phyloP scores from a whole-genome alignment of 306 rosid species.

The Vicia sativa region DNA sequence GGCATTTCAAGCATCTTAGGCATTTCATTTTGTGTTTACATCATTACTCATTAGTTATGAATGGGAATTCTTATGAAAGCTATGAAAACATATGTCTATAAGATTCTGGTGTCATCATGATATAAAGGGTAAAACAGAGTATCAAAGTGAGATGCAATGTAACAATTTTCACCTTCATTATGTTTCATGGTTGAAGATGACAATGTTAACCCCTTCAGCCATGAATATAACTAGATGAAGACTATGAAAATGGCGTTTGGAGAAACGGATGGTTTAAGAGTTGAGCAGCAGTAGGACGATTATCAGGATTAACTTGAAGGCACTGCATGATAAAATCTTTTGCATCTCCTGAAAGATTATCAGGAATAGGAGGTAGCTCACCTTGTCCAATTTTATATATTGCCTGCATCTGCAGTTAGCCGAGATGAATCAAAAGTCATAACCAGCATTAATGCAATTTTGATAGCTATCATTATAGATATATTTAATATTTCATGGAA shows the following conservation, averaged over 20 bases:
- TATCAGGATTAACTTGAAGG: constrained; percentile 65
- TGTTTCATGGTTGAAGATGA: constrained; percentile 31
- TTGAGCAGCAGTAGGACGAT: constrained; percentile 72
- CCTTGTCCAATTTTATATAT: constrained; percentile 85
- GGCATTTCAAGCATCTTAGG: constrained; percentile 19
- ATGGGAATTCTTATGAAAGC: constrained; percentile 10
- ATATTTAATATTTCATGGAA: constrained; percentile 5
- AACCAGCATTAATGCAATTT: constrained; percentile 32
- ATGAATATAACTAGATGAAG: constrained; percentile 59
- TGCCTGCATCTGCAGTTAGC: constrained; percentile 74
- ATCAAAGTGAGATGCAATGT: constrained; percentile 21
- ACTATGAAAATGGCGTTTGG: constrained; percentile 53
- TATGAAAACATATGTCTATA: constrained; percentile 14
- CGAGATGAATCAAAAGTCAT: constrained; percentile 28
- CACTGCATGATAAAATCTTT: constrained; percentile 71
- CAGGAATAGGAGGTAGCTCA: constrained; percentile 66
- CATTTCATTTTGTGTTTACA: constrained; percentile 9
- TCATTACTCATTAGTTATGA: background rate
- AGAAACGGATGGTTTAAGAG: constrained; percentile 81
- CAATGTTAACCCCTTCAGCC: constrained; percentile 43
- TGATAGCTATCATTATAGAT: background rate
- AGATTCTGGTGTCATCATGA: constrained; percentile 6
- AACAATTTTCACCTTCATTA: constrained; percentile 49
- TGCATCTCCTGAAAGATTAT: constrained; percentile 75
- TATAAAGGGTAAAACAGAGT: constrained; percentile 18